These are phyloP conservation scores for Pulicaria dysenterica DNA, from an alignment of 129 eudicot species.

Conservation along the genomic window DNA sequence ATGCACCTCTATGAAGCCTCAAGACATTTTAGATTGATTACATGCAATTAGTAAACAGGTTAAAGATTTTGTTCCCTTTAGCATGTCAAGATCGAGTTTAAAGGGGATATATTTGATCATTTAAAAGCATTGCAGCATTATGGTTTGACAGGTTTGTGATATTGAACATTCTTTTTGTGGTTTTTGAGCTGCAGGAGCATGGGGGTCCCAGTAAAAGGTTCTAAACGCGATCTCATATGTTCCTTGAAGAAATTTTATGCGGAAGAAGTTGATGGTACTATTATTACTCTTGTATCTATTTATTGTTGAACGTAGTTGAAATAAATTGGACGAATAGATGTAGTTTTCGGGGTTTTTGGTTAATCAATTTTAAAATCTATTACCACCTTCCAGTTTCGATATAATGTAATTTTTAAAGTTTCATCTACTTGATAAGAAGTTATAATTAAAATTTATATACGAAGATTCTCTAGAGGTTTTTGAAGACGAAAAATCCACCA, in stretches of 20 bases:
- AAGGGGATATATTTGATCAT: background rate
- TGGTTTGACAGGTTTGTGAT: background rate
- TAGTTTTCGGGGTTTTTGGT: background rate
- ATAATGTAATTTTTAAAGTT: background rate
- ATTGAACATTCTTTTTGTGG: background rate
- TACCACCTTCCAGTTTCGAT: background rate
- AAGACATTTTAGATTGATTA: background rate
- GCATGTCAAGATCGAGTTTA: constrained; percentile 1
- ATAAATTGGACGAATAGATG: background rate
- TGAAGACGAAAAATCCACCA: constrained; percentile 35
- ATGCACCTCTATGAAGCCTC: background rate
- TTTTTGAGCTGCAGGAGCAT: constrained; percentile 54
- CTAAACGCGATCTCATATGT: constrained; percentile 60
- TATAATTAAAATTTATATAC: background rate
- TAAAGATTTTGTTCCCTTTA: constrained; percentile 7
- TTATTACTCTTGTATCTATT: constrained; percentile 5
- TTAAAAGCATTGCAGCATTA: too few relatives aligned
- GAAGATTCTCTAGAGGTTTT: constrained; percentile 33
- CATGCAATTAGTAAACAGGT: constrained; percentile 5
- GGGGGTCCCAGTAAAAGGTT: constrained; percentile 69
- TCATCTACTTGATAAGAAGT: constrained; percentile 19
- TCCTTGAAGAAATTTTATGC: constrained; percentile 48
- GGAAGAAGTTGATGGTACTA: constrained; percentile 50
- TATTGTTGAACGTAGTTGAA: background rate
- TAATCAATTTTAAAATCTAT: background rate